Percentiles rank a stretch among this genome's conserved stretches.
These are phyloP conservation scores for Aureobasidium sp. DNA, from an alignment of 2,329 filamentous ascomycete species.

Conservation along the genomic window DNA sequence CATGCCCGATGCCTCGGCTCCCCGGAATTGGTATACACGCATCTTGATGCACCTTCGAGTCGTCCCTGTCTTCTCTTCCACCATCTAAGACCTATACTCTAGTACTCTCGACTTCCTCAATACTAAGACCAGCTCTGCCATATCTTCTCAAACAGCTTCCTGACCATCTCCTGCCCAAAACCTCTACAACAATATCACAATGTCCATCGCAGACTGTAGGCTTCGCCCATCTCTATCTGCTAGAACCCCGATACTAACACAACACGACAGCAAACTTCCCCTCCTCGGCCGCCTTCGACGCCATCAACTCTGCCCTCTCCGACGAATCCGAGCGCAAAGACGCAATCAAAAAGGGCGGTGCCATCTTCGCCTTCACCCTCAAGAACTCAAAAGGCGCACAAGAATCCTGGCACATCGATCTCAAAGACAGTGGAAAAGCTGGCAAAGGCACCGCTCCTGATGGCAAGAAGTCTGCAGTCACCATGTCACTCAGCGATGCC, in stretches of 20 bases:
- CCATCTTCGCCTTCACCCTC: slow-evolving; percentile 82
- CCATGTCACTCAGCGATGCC: slow-evolving; percentile 72
- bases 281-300: slow-evolving; percentile 84
- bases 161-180: neutral
- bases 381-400: slow-evolving; percentile 79
- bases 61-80: neutral
- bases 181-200: neutral
- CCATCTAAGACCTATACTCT: neutral
- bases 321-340: slow-evolving; percentile 71
- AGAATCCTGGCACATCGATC: slow-evolving; percentile 88
- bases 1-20: neutral
- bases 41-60: neutral
- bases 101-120: neutral
- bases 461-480: slow-evolving; percentile 81
- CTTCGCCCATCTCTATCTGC: neutral
- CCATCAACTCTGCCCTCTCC: slow-evolving; percentile 66
- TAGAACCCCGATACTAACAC: neutral
- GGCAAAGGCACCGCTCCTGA: slow-evolving; percentile 61
- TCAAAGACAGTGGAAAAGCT: slow-evolving; percentile 82
- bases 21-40: slow-evolving; percentile 4
- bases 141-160: neutral
- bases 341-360: slow-evolving; percentile 81
- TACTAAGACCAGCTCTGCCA: neutral
- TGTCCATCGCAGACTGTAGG: slow-evolving; percentile 9
- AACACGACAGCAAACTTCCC: slow-evolving; percentile 51